Base-by-base conservation (phyloP, 225 moss, liverwort and hornwort genomes). In the Antitrichia curtipendula region DNA sequence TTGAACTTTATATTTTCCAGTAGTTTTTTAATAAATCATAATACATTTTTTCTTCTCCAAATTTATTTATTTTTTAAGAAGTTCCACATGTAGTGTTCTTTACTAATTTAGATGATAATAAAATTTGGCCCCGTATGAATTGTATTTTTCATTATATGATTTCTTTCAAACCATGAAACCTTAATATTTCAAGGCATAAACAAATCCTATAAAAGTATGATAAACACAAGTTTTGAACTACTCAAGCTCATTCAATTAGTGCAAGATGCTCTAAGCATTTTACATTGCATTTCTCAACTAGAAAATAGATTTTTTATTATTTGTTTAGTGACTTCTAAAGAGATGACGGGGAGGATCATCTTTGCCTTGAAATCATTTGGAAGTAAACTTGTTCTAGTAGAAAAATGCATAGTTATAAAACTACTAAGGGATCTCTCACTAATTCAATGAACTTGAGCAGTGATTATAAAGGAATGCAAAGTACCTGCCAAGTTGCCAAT, bases 401-500 rank as follows among this genome's bases (percentile, higher is more conserved):
- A 34, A 25, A 79, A 59, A 40, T 41, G 79, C 7, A 41, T 50
- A 50, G 14, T 12, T 28, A 40, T 12, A 20, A 80, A 59, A 40
- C 79, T 41, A 40, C 20, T 8, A 59, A 0, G 2, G 3, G 12
- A 41, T 38, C 80, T 31, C 20, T 60, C 43, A 59, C 12, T 12
- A 59, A 19, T 19, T 10, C 21, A 41, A 80, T 41, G 3, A 19
- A 58, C 41, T 60, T 29, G 29, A 80, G 43, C 43, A 43, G 15
- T 76, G 50, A 71, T 82, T 50, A 72, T 27, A 52, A 80, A 54
- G 22, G 13, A 81, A 28, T 53, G 68, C 40, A 87, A 64, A 80
- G 50, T 93, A 97, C 97, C 97, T 95, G 69, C 92, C 90, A 54
- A 96, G 95, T 62, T 93, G 95, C 95, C 95, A 97, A 83, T 93